A percentile compares a stretch with the other conserved stretches of the same genome.
Conservation (phyloP, 2,329 filamentous ascomycete genomes). For the Eutypa lata region DNA sequence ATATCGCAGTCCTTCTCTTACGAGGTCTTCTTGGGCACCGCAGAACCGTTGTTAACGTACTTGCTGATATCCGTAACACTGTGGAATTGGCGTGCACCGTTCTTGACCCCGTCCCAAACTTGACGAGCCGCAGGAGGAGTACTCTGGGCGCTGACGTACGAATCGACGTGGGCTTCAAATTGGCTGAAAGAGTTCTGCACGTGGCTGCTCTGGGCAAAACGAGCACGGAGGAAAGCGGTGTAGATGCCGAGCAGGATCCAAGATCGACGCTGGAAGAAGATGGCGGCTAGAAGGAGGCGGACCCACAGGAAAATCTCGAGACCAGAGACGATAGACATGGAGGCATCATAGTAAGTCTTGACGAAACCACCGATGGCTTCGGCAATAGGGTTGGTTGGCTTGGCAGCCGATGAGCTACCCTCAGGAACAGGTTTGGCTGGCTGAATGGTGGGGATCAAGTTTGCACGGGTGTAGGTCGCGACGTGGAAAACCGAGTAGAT, state of each 20-base stretch:
- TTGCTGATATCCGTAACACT: slow-evolving; percentile 75
- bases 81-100: slow-evolving; percentile 67
- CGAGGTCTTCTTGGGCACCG: slow-evolving; percentile 63
- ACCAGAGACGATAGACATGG: slow-evolving; percentile 87
- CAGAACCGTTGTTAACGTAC: slow-evolving; percentile 57
- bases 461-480: slow-evolving; percentile 90
- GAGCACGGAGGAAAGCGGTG: slow-evolving; percentile 86
- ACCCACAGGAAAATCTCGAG: slow-evolving; percentile 88
- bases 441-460: slow-evolving; percentile 82
- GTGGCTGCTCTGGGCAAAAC: slow-evolving; percentile 86
- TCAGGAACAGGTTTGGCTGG: slow-evolving; percentile 57
- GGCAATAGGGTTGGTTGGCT: slow-evolving; percentile 61
- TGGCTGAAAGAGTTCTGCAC: slow-evolving; percentile 79
- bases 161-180: slow-evolving; percentile 73
- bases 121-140: slow-evolving; percentile 77
- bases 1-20: slow-evolving; percentile 29
- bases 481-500: slow-evolving; percentile 99
- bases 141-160: slow-evolving; percentile 79
- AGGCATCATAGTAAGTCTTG: slow-evolving; percentile 95
- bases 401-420: slow-evolving; percentile 54
- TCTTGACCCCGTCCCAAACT: slow-evolving; percentile 79
- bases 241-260: slow-evolving; percentile 87
- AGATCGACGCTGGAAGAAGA: slow-evolving; percentile 85
- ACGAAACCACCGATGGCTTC: slow-evolving; percentile 90
- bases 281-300: slow-evolving; percentile 74